Conservation (phyloP, 1,139 yeast species). For the Yamadazyma oceani region DNA sequence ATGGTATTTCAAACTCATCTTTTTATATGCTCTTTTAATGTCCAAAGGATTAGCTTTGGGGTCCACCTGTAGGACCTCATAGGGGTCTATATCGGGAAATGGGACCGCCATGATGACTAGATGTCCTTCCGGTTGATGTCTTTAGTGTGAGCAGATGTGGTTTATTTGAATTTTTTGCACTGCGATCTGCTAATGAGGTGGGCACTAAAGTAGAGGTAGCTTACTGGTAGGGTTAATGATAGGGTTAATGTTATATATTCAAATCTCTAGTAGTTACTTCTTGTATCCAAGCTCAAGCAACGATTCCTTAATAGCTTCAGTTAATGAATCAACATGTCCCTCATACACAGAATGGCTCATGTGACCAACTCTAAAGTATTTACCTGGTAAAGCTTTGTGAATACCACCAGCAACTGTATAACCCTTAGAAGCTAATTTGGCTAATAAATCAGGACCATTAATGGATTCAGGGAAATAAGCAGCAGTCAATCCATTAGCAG, state of each 20-base stretch:
- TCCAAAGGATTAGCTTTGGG: slow-evolving; percentile 47
- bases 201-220: no score
- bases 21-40: slow-evolving; percentile 72
- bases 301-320: slow-evolving; percentile 37
- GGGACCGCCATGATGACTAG: slow-evolving; percentile 35
- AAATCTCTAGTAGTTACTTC: no score
- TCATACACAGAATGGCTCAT: slow-evolving; percentile 68
- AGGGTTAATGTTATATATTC: no score
- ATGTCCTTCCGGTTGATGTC: no score
- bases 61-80: slow-evolving; percentile 52
- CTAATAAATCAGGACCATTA: slow-evolving; percentile 62
- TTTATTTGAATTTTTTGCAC: background rate
- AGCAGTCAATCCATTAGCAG: slow-evolving; percentile 89
- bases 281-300: slow-evolving; percentile 30
- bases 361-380: slow-evolving; percentile 92
- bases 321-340: slow-evolving; percentile 42
- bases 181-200: background rate
- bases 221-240: no score
- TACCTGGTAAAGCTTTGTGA: slow-evolving; percentile 74
- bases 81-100: slow-evolving; percentile 65
- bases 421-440: slow-evolving; percentile 60
- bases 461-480: slow-evolving; percentile 79
- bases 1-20: slow-evolving; percentile 66
- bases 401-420: slow-evolving; percentile 89
- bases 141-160: no score